Conservation (phyloP, 768 basidiomycete genomes). For the Kwoniella shandongensis region DNA sequence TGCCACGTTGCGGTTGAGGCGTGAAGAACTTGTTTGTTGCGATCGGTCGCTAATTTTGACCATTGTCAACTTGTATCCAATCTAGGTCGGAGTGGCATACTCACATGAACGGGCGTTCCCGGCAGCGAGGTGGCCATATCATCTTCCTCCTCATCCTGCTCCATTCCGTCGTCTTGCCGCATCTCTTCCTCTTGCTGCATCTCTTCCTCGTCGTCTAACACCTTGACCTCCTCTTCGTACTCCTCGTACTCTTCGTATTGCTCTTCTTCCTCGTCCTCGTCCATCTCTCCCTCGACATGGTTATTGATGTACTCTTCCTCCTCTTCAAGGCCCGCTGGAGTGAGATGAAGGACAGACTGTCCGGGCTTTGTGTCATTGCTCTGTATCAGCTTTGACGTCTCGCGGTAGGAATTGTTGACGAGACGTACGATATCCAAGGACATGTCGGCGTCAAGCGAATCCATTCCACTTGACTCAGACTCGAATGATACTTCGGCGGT, state of each 20-base stretch:
- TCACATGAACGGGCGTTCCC: conserved; percentile 14
- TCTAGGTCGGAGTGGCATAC: neutral
- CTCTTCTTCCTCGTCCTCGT: conserved; percentile 5
- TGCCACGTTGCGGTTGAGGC: conserved; percentile 36
- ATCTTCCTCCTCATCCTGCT: conserved; percentile 10
- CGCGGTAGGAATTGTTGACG: neutral
- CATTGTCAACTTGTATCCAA: neutral
- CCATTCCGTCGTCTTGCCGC: neutral
- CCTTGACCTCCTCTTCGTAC: conserved; percentile 9
- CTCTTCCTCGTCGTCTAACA: conserved; percentile 1
- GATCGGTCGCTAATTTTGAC: conserved; percentile 11
- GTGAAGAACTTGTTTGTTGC: conserved; percentile 39
- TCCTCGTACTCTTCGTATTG: conserved; percentile 5
- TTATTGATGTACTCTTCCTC: conserved; percentile 25
- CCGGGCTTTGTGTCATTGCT: conserved; percentile 6
- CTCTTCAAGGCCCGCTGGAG: conserved; percentile 8
- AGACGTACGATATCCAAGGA: conserved; percentile 42
- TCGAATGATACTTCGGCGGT: conserved; percentile 54
- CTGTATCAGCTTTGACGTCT: neutral
- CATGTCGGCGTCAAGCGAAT: conserved; percentile 54
- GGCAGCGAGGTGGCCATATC: conserved; percentile 15
- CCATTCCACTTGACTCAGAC: conserved; percentile 60
- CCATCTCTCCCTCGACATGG: conserved; percentile 3
- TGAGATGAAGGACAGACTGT: conserved; percentile 9
- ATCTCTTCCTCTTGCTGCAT: neutral